Evolutionary conservation across 2,329 filamentous ascomycete genomes (phyloP).

Genomic region (Trichoderma breve): DNA sequence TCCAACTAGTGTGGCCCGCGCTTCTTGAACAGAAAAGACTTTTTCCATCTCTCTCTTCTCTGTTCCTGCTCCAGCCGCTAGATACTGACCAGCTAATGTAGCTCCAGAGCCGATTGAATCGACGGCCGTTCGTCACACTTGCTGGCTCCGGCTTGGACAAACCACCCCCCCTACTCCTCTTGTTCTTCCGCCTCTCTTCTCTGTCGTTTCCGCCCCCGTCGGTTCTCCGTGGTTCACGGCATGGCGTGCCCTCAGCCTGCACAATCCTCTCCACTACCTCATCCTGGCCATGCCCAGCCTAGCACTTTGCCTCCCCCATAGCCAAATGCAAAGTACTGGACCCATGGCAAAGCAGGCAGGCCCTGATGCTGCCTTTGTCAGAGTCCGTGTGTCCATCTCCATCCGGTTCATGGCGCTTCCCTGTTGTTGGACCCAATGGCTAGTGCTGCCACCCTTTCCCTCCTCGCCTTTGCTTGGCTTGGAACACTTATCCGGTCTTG

Average conservation of each 20-base stretch:
- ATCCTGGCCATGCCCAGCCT: conserved; percentile 15
- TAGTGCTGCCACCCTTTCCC: conserved; percentile 33
- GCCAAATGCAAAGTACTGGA: background rate
- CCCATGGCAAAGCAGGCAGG: background rate
- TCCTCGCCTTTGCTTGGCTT: conserved; percentile 11
- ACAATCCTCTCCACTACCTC: conserved; percentile 17
- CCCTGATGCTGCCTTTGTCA: conserved; percentile 9
- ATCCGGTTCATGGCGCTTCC: conserved; percentile 25
- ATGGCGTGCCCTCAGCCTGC: conserved; percentile 26
- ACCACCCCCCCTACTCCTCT: background rate
- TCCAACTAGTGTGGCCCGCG: conserved; percentile 32
- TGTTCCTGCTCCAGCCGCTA: background rate
- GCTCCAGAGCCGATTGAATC: conserved; percentile 15
- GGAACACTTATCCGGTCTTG: conserved; percentile 30
- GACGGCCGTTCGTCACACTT: conserved; percentile 8
- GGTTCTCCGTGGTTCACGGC: conserved; percentile 16
- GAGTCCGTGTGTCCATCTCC: conserved; percentile 15
- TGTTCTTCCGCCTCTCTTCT: background rate
- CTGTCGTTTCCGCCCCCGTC: background rate
- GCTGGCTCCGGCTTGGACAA: background rate
- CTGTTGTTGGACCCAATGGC: conserved; percentile 26
- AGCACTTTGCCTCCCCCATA: conserved; percentile 17
- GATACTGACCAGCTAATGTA: conserved; percentile 5
- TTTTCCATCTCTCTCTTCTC: background rate
- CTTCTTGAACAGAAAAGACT: conserved; percentile 26